Evolutionary conservation across 495 filamentous ascomycete species (phyloP).

Genomic region (Parmelia sp.): DNA sequence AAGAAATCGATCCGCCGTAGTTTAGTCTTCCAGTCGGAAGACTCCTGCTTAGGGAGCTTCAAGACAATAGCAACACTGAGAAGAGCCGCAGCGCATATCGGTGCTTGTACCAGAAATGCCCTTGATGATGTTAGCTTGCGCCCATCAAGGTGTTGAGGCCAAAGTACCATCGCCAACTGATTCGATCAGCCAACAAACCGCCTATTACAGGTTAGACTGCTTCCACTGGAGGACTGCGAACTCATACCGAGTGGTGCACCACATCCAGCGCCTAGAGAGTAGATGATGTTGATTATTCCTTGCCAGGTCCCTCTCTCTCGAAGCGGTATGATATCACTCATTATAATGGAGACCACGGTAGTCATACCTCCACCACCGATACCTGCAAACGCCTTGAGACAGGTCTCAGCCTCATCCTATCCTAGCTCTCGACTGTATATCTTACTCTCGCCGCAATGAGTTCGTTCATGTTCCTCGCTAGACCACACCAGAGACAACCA

Average conservation of each 20-base stretch:
- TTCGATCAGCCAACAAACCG: conserved; percentile 64
- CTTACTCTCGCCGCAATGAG: conserved; percentile 48
- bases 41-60: conserved; percentile 51
- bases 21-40: conserved; percentile 55
- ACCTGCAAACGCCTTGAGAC: conserved; percentile 50
- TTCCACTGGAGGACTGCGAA: conserved; percentile 5
- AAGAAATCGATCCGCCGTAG: conserved; percentile 72
- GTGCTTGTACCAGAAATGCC: conserved; percentile 67
- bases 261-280: conserved; percentile 58
- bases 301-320: conserved; percentile 76
- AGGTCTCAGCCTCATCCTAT: conserved; percentile 8
- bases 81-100: conserved; percentile 63
- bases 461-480: conserved; percentile 27
- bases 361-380: conserved; percentile 86
- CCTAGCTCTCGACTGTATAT: background rate
- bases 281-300: conserved; percentile 77
- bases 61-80: conserved; percentile 56
- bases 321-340: conserved; percentile 71
- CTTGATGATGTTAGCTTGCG: conserved; percentile 29
- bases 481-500: conserved; percentile 26
- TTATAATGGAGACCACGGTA: conserved; percentile 67
- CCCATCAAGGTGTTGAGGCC: background rate
- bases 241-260: conserved; percentile 63
- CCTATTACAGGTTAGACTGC: conserved; percentile 27
- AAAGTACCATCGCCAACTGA: conserved; percentile 76